Evolutionary conservation across 108 stramenopile genomes (phyloP).

Genomic region (Skeletonema grethae): DNA sequence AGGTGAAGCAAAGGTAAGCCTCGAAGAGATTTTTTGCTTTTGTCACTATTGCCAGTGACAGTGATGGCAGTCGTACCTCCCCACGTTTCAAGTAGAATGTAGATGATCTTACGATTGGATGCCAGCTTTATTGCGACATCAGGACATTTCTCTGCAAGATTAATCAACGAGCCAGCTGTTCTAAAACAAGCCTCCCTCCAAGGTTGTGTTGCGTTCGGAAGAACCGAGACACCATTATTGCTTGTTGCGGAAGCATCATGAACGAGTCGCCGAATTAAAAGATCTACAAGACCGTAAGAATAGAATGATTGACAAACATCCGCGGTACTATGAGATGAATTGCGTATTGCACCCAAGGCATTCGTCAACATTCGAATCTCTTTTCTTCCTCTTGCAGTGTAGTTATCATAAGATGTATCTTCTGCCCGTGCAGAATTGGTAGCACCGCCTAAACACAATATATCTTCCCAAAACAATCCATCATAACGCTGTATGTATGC

Average conservation of each 20-base stretch:
- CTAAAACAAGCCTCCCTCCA: constrained; percentile 59
- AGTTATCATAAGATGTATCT: not conserved
- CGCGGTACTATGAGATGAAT: constrained; percentile 55
- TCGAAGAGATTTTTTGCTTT: constrained; percentile 14
- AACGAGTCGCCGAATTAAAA: constrained; percentile 39
- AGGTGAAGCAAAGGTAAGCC: constrained; percentile 45
- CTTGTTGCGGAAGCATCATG: constrained; percentile 1
- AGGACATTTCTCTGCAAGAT: constrained; percentile 60
- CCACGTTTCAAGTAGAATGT: constrained; percentile 54
- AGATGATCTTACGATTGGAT: constrained; percentile 31
- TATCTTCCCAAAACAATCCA: constrained; percentile 42
- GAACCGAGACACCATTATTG: constrained; percentile 2
- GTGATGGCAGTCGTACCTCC: constrained; percentile 43
- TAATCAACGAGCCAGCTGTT: constrained; percentile 53
- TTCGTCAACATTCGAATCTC: constrained; percentile 51
- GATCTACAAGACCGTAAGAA: constrained; percentile 30
- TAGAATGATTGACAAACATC: constrained; percentile 45
- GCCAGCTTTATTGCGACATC: constrained; percentile 39
- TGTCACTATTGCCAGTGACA: constrained; percentile 12
- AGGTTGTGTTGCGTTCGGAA: constrained; percentile 29
- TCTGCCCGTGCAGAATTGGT: not conserved
- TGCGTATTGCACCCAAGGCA: constrained; percentile 48
- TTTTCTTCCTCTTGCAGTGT: constrained; percentile 33
- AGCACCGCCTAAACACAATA: constrained; percentile 14
- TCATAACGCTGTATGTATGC: constrained; percentile 43